Conservation (phyloP, 768 basidiomycete genomes). For the Rhizopogon roseolus region DNA sequence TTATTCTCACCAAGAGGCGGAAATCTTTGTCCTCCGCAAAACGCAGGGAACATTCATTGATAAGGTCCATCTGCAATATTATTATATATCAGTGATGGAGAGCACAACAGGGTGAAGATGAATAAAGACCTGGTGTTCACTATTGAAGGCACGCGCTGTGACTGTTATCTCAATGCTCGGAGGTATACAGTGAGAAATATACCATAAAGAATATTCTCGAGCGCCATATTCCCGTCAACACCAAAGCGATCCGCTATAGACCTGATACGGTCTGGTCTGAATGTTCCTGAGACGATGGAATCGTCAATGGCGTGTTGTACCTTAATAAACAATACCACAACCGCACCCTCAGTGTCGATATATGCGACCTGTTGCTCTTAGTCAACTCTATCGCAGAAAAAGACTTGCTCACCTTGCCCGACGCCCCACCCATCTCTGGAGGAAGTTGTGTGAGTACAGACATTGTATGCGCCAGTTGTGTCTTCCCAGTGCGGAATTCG, state of each 20-base stretch:
- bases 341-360: conserved; percentile 78
- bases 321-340: background rate
- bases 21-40: conserved; percentile 90
- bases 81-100: conserved; percentile 6
- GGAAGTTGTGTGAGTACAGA: conserved; percentile 89
- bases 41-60: conserved; percentile 82
- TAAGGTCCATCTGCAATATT: conserved; percentile 80
- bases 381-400: background rate
- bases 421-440: conserved; percentile 82
- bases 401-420: conserved; percentile 65
- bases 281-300: conserved; percentile 58
- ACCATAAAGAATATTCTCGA: conserved; percentile 94
- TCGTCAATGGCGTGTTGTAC: conserved; percentile 11
- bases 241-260: conserved; percentile 92
- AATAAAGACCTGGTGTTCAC: conserved; percentile 76
- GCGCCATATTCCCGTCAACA: conserved; percentile 81
- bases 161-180: conserved; percentile 10
- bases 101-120: background rate
- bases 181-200: background rate
- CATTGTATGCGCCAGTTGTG: conserved; percentile 94
- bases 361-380: conserved; percentile 65
- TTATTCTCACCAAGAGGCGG: conserved; percentile 50
- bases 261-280: conserved; percentile 89
- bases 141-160: conserved; percentile 83
- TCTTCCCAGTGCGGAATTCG: conserved; percentile 94